phyloP scores from a whole-genome alignment of 306 rosid species.

The Purshia tridentata region DNA sequence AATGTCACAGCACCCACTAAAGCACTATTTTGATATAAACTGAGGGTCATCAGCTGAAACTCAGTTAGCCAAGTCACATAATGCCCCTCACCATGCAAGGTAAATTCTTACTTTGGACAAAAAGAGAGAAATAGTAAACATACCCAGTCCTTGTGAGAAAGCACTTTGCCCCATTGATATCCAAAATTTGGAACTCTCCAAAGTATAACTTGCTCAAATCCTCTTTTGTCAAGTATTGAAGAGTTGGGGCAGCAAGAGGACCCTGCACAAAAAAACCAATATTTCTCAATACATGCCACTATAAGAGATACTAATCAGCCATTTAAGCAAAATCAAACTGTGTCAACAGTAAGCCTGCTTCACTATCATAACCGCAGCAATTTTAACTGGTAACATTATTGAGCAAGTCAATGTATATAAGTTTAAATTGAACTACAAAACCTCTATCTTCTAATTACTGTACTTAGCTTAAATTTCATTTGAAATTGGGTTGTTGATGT shows the following conservation, averaged over 20 bases:
- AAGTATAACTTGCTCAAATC: constrained; percentile 86
- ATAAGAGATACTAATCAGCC: constrained; percentile 13
- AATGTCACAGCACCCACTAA: background rate
- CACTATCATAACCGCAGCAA: background rate
- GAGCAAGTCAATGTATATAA: background rate
- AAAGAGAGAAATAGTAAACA: constrained; percentile 25
- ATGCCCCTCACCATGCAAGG: background rate
- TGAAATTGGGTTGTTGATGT: background rate
- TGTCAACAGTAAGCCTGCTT: background rate
- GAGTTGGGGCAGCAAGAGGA: constrained; percentile 90
- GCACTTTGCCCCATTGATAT: constrained; percentile 72
- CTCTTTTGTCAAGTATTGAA: constrained; percentile 81
- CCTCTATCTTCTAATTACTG: background rate
- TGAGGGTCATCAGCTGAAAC: constrained; percentile 1
- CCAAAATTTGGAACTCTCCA: constrained; percentile 76
- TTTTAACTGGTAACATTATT: background rate
- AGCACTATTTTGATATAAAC: background rate
- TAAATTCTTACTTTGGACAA: background rate
- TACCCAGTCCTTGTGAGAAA: constrained; percentile 96
- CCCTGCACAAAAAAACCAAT: constrained; percentile 53
- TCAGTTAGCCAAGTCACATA: background rate
- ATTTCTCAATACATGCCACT: constrained; percentile 11
- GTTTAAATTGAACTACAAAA: background rate
- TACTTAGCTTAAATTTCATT: background rate
- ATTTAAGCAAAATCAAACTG: constrained; percentile 4